Evolutionary conservation across 164 flowering plant species (phyloP), one percentile per base, ranked within the genome.

Genomic region (Piper betle): DNA sequence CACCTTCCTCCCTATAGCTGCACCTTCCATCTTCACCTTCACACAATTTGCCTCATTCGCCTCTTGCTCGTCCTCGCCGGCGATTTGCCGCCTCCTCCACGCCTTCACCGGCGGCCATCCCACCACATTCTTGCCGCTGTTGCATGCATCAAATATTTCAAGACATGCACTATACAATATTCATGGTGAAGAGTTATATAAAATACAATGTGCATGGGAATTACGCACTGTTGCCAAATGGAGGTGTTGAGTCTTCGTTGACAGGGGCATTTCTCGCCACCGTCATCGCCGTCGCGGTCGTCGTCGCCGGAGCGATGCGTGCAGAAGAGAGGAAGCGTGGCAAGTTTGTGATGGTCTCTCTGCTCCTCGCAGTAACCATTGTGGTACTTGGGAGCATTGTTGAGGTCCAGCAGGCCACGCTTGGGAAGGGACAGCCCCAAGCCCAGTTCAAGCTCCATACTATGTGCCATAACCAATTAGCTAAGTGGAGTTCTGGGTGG

Each of bases 1-100:
- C 58, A 86, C 64, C 68, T 86, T 86, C 63, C 92, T 79, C 53
- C 76, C 80, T 15, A 86, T 84, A 19, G 68, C 75, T 41, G 73
- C 74, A 0, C 92, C 89, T 20, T 86, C 85, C 87, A 86, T 84
- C 71, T 84, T 81, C 75, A 82, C 92, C 71, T 86, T 86, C 66
- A 86, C 88, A 50, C 65, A 82, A 65, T 16, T 61, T 5, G 81
- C 11, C 12, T 2, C 50, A 15, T 46, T 46, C 50, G 15, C 50
- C 50, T 46, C 50, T 46, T 46, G 50, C 10, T 3, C 10, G 50
- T 5, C 50, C 15, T 15, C 15, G 10, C 69, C 16, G 64, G 66
- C 38, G 62, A 58, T 12, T 60, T 42, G 37, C n/a, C 50, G 17
- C 48, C 4, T 81, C 71, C 74, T 77, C 74, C 75, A 75, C 55